A percentile compares a stretch with the other conserved stretches of the same genome.
Evolutionary conservation across 2,329 filamentous ascomycete species (phyloP).

Genomic region (Colletotrichum aenigma): DNA sequence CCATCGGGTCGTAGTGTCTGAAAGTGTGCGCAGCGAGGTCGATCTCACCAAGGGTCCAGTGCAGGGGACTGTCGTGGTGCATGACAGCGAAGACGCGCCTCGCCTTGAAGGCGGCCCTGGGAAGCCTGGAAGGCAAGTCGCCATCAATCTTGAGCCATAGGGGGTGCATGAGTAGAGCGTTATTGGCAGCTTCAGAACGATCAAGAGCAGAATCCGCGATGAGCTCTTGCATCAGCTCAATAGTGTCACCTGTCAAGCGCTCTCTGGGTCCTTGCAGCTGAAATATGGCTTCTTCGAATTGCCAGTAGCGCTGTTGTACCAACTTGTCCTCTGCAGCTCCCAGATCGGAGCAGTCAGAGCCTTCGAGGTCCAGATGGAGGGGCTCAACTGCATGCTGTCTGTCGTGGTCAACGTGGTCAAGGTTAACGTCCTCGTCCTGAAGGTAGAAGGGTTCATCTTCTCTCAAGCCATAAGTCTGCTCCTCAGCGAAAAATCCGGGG

Average conservation of each 20-base stretch:
- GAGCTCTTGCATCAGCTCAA: neutral
- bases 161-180: conserved; percentile 31
- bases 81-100: conserved; percentile 18
- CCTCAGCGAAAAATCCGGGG: neutral
- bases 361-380: neutral
- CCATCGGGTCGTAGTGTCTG: neutral
- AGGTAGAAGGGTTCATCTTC: neutral
- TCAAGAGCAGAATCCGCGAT: neutral
- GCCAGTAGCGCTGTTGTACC: neutral
- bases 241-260: neutral
- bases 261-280: neutral
- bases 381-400: neutral
- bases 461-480: neutral
- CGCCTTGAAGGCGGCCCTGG: conserved; percentile 43
- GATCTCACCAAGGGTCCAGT: neutral
- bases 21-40: neutral
- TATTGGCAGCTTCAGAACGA: neutral
- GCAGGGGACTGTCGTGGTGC: neutral
- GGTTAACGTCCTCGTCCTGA: neutral
- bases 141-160: conserved; percentile 50
- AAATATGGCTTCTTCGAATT: neutral
- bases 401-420: neutral
- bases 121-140: conserved; percentile 43
- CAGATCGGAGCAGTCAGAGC: neutral
- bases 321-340: neutral